phyloP scores from a whole-genome alignment of 495 filamentous ascomycete species.

The Aspergillus bridgeri region DNA sequence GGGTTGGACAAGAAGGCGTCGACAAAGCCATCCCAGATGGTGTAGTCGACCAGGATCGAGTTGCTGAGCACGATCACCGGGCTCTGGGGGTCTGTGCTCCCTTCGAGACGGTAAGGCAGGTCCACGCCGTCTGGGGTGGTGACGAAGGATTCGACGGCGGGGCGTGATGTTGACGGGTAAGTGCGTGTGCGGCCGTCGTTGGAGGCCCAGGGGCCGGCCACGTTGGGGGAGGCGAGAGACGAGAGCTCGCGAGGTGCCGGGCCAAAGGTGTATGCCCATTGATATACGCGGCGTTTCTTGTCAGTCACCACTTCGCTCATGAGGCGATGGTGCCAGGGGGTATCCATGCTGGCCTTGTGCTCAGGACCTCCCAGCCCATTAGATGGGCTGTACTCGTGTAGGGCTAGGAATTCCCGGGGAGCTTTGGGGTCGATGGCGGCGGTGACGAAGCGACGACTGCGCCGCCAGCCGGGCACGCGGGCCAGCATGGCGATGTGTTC shows the following conservation, averaged over 20 bases:
- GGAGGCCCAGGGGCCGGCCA: constrained; percentile 45
- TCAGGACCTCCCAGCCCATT: constrained; percentile 64
- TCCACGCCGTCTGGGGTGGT: constrained; percentile 63
- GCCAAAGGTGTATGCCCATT: constrained; percentile 75
- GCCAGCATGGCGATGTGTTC: constrained; percentile 69
- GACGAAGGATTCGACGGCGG: constrained; percentile 61
- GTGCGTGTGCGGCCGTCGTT: constrained; percentile 53
- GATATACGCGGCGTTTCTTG: constrained; percentile 56
- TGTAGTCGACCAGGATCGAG: constrained; percentile 66
- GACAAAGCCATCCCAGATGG: constrained; percentile 76
- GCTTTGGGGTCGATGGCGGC: constrained; percentile 49
- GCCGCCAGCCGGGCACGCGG: constrained; percentile 72
- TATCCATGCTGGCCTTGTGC: constrained; percentile 57
- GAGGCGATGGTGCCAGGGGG: constrained; percentile 54
- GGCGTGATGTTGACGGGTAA: constrained; percentile 44
- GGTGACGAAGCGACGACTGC: constrained; percentile 62
- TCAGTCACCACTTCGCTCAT: constrained; percentile 52
- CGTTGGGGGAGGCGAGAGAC: constrained; percentile 35
- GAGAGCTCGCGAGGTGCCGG: constrained; percentile 65
- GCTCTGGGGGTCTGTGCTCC: constrained; percentile 58
- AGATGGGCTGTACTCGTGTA: constrained; percentile 66
- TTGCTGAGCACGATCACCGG: constrained; percentile 71
- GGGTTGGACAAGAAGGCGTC: constrained; percentile 53
- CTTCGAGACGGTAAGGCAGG: constrained; percentile 72
- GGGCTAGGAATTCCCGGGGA: constrained; percentile 53